Conservation (phyloP, 225 moss, liverwort and hornwort genomes). For the Straminergon stramineum region DNA sequence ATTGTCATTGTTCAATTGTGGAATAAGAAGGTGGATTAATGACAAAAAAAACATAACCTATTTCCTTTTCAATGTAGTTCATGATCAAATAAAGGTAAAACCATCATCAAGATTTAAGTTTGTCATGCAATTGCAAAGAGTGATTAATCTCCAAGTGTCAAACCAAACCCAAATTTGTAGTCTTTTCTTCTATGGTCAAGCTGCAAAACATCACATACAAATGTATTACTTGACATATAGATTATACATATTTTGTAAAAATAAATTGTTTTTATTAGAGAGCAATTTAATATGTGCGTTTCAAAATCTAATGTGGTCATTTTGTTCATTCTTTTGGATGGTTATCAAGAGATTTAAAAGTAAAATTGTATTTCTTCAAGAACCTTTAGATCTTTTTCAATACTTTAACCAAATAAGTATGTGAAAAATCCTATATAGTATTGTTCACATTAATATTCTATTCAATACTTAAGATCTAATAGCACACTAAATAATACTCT, state of each 20-base stretch:
- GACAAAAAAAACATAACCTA: not conserved
- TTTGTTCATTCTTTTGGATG: not conserved
- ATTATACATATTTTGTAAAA: not conserved
- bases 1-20: not conserved
- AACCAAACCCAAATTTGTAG: constrained; percentile 93
- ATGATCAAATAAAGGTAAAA: not conserved
- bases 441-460: not conserved
- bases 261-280: not conserved
- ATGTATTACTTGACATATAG: not conserved
- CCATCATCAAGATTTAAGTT: not conserved
- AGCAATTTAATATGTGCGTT: not conserved
- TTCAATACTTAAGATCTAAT: not conserved
- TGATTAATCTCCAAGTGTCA: constrained; percentile 59
- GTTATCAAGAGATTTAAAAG: not conserved
- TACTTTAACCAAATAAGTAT: not conserved
- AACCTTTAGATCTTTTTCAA: not conserved
- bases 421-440: not conserved
- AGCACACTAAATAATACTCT: not conserved
- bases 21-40: not conserved
- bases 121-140: not conserved
- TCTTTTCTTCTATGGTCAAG: constrained; percentile 83
- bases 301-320: not conserved
- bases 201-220: constrained; percentile 30
- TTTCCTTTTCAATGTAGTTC: not conserved
- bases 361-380: not conserved